A percentile compares a stretch with the other conserved stretches of the same genome.
phyloP scores from a whole-genome alignment of 768 basidiomycete genomes.

The Mycena rebaudengoi region DNA sequence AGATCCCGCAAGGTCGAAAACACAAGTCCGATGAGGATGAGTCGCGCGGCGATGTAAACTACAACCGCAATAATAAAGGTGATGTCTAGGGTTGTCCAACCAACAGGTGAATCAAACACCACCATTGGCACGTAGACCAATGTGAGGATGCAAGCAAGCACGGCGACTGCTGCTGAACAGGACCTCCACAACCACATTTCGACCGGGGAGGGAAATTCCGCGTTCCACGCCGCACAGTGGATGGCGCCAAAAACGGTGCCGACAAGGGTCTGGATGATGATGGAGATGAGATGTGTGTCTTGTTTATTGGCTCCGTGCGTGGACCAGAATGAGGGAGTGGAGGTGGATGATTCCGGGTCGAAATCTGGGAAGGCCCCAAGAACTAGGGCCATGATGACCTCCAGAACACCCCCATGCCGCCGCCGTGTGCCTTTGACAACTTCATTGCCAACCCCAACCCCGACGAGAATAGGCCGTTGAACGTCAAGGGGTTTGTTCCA shows the following conservation, averaged over 20 bases:
- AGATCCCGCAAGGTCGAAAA: too few species aligned
- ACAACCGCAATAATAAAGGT: too few species aligned
- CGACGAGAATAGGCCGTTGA: conserved; percentile 26
- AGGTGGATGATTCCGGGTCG: background rate
- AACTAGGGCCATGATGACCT: too few species aligned
- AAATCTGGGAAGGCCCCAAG: background rate
- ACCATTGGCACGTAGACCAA: too few species aligned
- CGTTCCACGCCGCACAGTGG: background rate
- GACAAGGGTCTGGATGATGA: background rate
- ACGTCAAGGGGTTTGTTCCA: conserved; percentile 50
- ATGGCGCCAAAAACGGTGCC: background rate
- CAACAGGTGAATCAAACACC: too few species aligned
- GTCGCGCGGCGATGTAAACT: too few species aligned
- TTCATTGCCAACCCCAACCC: background rate
- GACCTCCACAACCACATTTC: background rate
- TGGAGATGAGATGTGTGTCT: background rate
- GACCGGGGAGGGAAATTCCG: background rate
- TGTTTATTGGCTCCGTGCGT: too few species aligned
- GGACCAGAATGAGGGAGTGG: background rate
- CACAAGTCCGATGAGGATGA: too few species aligned
- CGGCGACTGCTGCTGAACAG: background rate
- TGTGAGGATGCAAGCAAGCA: too few species aligned
- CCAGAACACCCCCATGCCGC: too few species aligned
- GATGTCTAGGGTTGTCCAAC: too few species aligned
- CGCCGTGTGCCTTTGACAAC: too few species aligned